A percentile compares a stretch with the other conserved stretches of the same genome.
phyloP scores from a whole-genome alignment of 768 basidiomycete species.

The Tylopilus plumbeoviolaceoides region DNA sequence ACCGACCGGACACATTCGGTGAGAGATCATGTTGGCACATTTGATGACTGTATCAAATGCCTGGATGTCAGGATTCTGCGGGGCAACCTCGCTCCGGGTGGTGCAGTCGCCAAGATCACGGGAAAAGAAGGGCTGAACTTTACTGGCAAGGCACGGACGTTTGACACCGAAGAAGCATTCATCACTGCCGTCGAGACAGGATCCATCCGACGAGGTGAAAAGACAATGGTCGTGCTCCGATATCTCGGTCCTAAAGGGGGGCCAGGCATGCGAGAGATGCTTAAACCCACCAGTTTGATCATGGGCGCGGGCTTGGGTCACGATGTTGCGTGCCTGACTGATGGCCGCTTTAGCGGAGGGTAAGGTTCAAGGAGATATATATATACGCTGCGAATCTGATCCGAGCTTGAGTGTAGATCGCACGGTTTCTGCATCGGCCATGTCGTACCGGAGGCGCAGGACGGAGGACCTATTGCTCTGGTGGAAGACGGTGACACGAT shows the following conservation, averaged over 20 bases:
- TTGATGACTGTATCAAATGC: background rate
- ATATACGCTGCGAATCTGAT: constrained; percentile 12
- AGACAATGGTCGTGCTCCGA: constrained; percentile 91
- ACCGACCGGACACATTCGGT: constrained; percentile 86
- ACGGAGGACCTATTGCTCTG: constrained; percentile 89
- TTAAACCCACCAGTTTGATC: constrained; percentile 95
- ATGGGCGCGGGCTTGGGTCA: constrained; percentile 97
- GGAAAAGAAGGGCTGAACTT: constrained; percentile 92
- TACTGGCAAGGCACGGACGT: constrained; percentile 87
- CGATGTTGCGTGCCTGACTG: constrained; percentile 95
- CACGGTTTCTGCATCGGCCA: constrained; percentile 98
- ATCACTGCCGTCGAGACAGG: constrained; percentile 83
- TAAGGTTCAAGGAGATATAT: constrained; percentile 38
- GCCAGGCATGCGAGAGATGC: constrained; percentile 99
- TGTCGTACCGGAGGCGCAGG: constrained; percentile 94
- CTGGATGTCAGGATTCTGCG: constrained; percentile 66
- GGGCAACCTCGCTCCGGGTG: constrained; percentile 91
- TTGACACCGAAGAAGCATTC: constrained; percentile 88
- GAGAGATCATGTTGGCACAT: constrained; percentile 7
- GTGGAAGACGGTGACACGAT: constrained; percentile 86
- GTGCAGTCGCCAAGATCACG: constrained; percentile 95
- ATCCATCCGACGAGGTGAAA: constrained; percentile 90
- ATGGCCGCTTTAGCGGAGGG: constrained; percentile 98
- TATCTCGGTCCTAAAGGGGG: constrained; percentile 98
- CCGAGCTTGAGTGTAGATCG: constrained; percentile 49